phyloP scores from a whole-genome alignment of 2,329 filamentous ascomycete genomes.

The Penicillium olsonii region DNA sequence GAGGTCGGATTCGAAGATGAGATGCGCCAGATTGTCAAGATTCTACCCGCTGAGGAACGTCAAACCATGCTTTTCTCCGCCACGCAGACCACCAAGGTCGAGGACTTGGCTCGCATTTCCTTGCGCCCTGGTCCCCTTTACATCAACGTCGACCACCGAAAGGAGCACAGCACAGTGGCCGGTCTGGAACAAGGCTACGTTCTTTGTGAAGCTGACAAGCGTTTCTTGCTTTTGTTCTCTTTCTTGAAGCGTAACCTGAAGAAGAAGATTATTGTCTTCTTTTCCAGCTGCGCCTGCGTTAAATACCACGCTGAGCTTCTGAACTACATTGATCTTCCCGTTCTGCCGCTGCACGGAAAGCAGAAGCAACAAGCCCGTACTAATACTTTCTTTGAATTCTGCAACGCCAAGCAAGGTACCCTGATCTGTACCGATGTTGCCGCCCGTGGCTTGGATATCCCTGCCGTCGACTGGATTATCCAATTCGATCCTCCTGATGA shows the following conservation, averaged over 20 bases:
- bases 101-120: constrained; percentile 93
- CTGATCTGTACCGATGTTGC: constrained; percentile 97
- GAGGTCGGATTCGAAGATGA: constrained; percentile 99
- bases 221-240: constrained; percentile 90
- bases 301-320: constrained; percentile 95
- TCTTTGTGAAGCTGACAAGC: constrained; percentile 87
- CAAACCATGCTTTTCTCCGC: constrained; percentile 99
- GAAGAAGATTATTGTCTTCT: constrained; percentile 98
- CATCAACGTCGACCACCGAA: constrained; percentile 91
- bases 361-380: constrained; percentile 99
- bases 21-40: constrained; percentile 95
- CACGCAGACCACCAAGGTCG: constrained; percentile 97
- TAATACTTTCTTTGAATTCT: constrained; percentile 97
- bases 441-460: constrained; percentile 91
- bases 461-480: constrained; percentile 92
- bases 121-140: constrained; percentile 87
- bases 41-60: constrained; percentile 79
- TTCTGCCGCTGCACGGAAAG: constrained; percentile 86
- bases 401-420: constrained; percentile 79
- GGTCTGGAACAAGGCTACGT: constrained; percentile 96
- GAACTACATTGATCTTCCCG: constrained; percentile 94
- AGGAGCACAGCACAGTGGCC: constrained; percentile 88
- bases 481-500: constrained; percentile 95
- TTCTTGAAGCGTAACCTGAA: constrained; percentile 90
- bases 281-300: constrained; percentile 87